Conservation (phyloP, 768 basidiomycete species). For the Tulasnella sp. region DNA sequence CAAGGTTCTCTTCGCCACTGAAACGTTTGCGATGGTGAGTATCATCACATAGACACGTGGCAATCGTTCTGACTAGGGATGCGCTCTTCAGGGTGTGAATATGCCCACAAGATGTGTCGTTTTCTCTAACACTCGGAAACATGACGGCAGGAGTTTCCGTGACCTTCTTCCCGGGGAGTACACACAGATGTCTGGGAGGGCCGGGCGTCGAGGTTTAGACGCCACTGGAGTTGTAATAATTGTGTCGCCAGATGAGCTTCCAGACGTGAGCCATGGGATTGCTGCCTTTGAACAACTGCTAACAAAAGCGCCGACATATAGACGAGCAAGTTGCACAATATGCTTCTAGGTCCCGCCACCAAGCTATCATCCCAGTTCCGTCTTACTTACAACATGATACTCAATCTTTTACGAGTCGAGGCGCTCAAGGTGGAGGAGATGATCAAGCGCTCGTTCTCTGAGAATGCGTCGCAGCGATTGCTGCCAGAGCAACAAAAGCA, state of each 20-base stretch:
- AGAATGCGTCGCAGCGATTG: conserved; percentile 87
- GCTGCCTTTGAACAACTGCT: neutral
- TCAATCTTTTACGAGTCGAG: conserved; percentile 92
- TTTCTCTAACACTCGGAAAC: conserved; percentile 89
- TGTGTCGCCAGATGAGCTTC: conserved; percentile 68
- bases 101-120: conserved; percentile 98
- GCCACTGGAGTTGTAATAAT: conserved; percentile 93
- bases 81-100: conserved; percentile 85
- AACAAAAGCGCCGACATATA: conserved; percentile 26
- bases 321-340: conserved; percentile 64
- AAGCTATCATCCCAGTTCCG: conserved; percentile 94
- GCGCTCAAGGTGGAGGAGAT: conserved; percentile 95
- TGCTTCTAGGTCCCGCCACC: conserved; percentile 92
- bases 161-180: conserved; percentile 88
- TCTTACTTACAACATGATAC: conserved; percentile 98
- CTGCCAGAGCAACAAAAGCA: conserved; percentile 89
- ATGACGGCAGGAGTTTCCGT: conserved; percentile 87
- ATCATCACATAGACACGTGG: neutral
- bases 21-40: conserved; percentile 94
- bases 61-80: neutral
- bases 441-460: conserved; percentile 98
- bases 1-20: conserved; percentile 94
- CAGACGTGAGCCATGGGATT: conserved; percentile 49
- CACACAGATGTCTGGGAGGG: conserved; percentile 98
- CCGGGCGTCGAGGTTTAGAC: conserved; percentile 91